Evolutionary conservation across 2,329 filamentous ascomycete genomes (phyloP), one percentile per base, ranked within the genome.

Genomic region (Alternaria dauci): DNA sequence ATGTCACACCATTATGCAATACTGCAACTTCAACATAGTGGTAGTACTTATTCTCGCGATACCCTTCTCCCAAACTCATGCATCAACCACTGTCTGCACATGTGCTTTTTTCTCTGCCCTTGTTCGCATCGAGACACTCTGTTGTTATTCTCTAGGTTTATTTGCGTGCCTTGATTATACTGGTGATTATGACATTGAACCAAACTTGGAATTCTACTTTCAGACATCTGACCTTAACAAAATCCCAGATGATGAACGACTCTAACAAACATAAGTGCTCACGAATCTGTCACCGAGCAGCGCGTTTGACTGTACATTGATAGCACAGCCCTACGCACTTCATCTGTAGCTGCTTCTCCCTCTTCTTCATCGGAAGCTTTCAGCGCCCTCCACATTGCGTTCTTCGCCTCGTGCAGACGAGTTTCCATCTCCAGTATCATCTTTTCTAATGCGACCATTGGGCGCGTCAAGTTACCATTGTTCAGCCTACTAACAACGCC

Each of bases 361-460:
- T 18, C 46, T 2, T 5, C 42, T 8, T 46, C 48, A 5, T 38
- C 26, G 5, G 38, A 23, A 23, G 20, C 52, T 3, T 23, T 20
- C 16, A 38, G 47, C 16, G 52, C 56, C 25, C 38, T 52, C 20
- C 20, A 23, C 46, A 62, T n/a, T 26, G 59, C 55, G 18, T 8
- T 28, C 6, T 36, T 58, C 3, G 56, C 36, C 20, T 42, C 42
- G 11, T 60, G 50, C 12, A 63, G 6, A 12, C 56, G 52, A 7
- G 28, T 42, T 34, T 63, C 52, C 48, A 57, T 60, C 23, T 51
- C 57, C 14, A 53, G 26, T 6, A 57, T 38, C 48, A 56, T 46
- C 39, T 63, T 61, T 44, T 63, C 61, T 7, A 32, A 39, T 5
- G 55, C 38, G 28, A 58, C n/a, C 44, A 58, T 63, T 9, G 52